Percentiles rank a stretch among this genome's conserved stretches.
Conservation (phyloP, 1,139 yeast species). For the Yamadazyma buinensis region DNA sequence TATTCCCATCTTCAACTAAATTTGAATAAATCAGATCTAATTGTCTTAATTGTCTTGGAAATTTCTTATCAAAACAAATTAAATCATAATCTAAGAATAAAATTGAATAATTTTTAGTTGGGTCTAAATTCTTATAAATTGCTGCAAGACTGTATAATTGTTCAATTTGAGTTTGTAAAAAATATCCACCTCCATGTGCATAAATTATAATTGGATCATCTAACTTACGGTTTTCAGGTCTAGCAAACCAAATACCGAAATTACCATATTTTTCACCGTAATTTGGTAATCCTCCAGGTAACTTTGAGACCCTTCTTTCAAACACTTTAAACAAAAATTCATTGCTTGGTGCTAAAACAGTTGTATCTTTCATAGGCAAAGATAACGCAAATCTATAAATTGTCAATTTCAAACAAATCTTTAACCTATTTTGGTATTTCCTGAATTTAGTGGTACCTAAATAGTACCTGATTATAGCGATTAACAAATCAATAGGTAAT, state of each 20-base stretch:
- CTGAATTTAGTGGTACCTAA: constrained; percentile 17
- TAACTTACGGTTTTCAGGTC: constrained; percentile 20
- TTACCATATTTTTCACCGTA: constrained; percentile 33
- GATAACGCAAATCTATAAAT: constrained; percentile 17
- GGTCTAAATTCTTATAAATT: constrained; percentile 27
- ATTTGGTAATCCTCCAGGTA: constrained; percentile 17
- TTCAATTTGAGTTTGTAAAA: constrained; percentile 28
- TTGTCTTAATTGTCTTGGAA: constrained; percentile 36
- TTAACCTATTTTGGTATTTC: constrained; percentile 16
- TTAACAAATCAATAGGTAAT: constrained; percentile 10
- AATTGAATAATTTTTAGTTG: constrained; percentile 25
- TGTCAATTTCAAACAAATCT: constrained; percentile 17
- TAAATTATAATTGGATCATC: constrained; percentile 36
- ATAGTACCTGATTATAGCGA: constrained; percentile 14
- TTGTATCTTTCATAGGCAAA: constrained; percentile 8
- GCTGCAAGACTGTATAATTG: constrained; percentile 32
- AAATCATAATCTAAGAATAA: constrained; percentile 38
- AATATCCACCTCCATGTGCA: constrained; percentile 45
- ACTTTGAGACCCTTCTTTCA: constrained; percentile 1
- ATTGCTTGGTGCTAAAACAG: constrained; percentile 1
- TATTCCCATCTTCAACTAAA: constrained; percentile 26
- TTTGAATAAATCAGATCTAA: constrained; percentile 26
- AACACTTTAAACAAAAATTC: constrained; percentile 5
- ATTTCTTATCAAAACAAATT: constrained; percentile 25
- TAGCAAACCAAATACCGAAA: constrained; percentile 37